phyloP scores from a whole-genome alignment of 139 green algal species.

The Zygnema cylindricum region DNA sequence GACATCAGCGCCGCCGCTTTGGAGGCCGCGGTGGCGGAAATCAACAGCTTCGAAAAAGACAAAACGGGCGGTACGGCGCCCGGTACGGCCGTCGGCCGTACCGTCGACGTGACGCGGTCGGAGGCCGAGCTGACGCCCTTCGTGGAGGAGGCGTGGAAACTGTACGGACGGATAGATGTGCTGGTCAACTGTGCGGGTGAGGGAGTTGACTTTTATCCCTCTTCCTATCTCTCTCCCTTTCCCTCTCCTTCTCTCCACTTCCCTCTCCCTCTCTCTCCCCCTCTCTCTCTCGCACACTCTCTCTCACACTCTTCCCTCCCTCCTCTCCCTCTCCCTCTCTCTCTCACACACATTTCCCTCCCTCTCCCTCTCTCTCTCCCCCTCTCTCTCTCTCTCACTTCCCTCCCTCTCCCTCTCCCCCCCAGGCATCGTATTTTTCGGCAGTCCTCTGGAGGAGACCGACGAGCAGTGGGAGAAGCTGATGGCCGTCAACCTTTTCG shows the following conservation, averaged over 20 bases:
- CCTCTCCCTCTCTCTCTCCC: neutral
- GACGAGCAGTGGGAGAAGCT: neutral
- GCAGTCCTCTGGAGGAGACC: neutral
- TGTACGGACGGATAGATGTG: too few species aligned
- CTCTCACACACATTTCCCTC: neutral
- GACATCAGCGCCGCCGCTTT: too few species aligned
- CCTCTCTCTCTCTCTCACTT: neutral
- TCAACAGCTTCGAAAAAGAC: too few species aligned
- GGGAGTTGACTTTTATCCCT: too few species aligned
- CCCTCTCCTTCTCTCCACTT: neutral
- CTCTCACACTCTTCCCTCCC: neutral
- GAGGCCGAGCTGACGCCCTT: too few species aligned
- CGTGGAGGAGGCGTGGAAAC: too few species aligned
- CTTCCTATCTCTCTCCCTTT: neutral
- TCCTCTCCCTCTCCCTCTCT: neutral
- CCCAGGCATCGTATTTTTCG: neutral
- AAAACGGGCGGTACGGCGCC: too few species aligned
- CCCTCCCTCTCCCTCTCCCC: conserved; percentile 8
- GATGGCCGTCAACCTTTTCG: conserved; percentile 12
- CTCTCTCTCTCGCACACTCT: neutral
- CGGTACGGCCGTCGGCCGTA: too few species aligned
- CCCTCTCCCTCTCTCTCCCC: neutral
- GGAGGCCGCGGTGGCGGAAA: too few species aligned
- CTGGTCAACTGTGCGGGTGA: too few species aligned
- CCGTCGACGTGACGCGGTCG: too few species aligned